Base-by-base conservation (phyloP, 352 stramenopile genomes). In the Pythium utonaiense region DNA sequence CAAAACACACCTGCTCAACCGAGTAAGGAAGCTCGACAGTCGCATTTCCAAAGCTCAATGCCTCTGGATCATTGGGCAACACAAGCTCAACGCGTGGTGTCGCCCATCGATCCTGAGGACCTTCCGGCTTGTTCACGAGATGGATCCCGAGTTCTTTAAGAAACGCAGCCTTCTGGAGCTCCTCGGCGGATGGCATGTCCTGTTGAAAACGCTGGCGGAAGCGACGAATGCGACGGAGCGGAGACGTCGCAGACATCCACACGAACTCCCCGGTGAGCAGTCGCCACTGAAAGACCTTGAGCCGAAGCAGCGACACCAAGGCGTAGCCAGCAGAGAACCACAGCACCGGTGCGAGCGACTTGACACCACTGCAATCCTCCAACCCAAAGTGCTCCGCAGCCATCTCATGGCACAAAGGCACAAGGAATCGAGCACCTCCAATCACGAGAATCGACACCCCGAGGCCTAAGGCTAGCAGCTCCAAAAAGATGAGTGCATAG, bases 241-340 rank as follows among this genome's bases (percentile, higher is more conserved):
- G 63, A 0, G 67, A 55, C 7, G 38, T 57, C 5, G 69, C 48
- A 2, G 64, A 67, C 12, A 73, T 22, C 70, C 71, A 75, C 22
- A 79, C 72, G 31, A 78, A 77, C 44, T 77, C 60, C 16, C 72
- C 69, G 7, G 73, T 69, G 7, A 84, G 68, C 30, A 84, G 36
- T 2, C 64, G 75, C 80, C 80, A 90, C 48, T 74, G 72, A 33
- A 86, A 84, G 6, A 72, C 73, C 73, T 73, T 75, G 14, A 67
- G 75, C 2, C 75, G 69, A 12, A 90, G 56, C 10, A 75, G 17
- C 3, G 73, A 22, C 17, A 88, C 78, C 6, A 88, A 60, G 5
- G 60, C 36, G 55, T 85, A 87, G 3, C 80, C 80, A 33, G 79
- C 33, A 10, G 51, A 61, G 45, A 90, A 90, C 80, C 80, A 90